Evolutionary conservation across 768 basidiomycete genomes (phyloP), one percentile per base, ranked within the genome.

Genomic region (Naganishia randhawae): DNA sequence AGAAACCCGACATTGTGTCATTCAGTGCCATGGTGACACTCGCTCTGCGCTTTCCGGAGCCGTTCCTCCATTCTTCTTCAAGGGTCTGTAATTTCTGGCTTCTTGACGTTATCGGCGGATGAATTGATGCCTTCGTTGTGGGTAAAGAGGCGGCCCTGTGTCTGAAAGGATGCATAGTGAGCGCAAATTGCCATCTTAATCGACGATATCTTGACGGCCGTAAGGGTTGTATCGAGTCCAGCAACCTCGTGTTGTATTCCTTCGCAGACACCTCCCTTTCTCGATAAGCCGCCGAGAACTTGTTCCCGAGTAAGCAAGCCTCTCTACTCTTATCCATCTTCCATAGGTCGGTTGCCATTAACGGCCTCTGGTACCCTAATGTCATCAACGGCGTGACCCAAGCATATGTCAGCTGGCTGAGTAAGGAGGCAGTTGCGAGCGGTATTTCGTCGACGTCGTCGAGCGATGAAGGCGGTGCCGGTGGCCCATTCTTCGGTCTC

Each of bases 321-420:
- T 77, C 76, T 50, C 76, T 35, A 69, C 70, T 74, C 3, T 68
- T 54, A 53, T 77, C 76, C 73, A 77, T 72, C 73, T 77, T 85
- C 88, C 88, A 89, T 14, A 90, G 78, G 78, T 91, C 90, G 0
- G 87, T 85, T 0, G 87, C 87, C 73, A 88, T 88, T 10, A 91
- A 81, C 0, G 88, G 87, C 33, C 89, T 82, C 73, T 88, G 87
- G 73, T 87, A 89, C 0, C 89, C 88, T 45, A 87, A 80, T 11
- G 82, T 80, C 74, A 81, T 78, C 29, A 82, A 75, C 1, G 81
- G 80, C 3, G 80, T 79, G n/a, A 80, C 71, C 78, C 78, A 80
- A 68, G 82, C 74, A 74, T 85, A 90, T 0, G 87, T 86, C 45
- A 90, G 78, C 35, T 84, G 78, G 17, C 86, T 85, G 52, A 89